phyloP scores from a whole-genome alignment of 2,329 filamentous ascomycete genomes.

The Phyllosticta paracitricarpa region DNA sequence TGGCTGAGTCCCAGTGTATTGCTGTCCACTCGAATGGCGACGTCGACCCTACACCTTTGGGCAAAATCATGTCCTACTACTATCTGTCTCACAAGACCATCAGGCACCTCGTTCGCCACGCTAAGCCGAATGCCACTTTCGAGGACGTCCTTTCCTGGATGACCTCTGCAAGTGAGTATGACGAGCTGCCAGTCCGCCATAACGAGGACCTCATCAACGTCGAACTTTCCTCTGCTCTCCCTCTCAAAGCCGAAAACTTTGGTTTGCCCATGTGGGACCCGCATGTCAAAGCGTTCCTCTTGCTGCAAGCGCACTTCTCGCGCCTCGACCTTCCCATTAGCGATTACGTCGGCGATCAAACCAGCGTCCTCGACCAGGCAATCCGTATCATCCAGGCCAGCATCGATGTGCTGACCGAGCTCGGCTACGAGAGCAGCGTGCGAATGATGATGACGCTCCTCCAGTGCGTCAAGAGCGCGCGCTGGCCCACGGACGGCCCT shows the following conservation, averaged over 20 bases:
- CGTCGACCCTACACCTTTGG: constrained; percentile 79
- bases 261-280: constrained; percentile 95
- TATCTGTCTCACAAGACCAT: constrained; percentile 92
- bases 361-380: constrained; percentile 79
- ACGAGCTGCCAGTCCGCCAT: constrained; percentile 93
- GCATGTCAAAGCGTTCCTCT: constrained; percentile 88
- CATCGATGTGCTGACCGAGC: constrained; percentile 85
- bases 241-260: constrained; percentile 52
- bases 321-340: constrained; percentile 86
- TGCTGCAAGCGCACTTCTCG: constrained; percentile 91
- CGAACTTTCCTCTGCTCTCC: constrained; percentile 73
- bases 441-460: constrained; percentile 75
- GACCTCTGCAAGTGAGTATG: constrained; percentile 87
- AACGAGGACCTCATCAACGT: constrained; percentile 97
- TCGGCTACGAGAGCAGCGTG: constrained; percentile 71
- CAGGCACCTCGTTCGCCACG: constrained; percentile 67
- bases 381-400: constrained; percentile 95
- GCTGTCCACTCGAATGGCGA: constrained; percentile 76
- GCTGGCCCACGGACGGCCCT: constrained; percentile 78
- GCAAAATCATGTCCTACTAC: constrained; percentile 99
- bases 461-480: constrained; percentile 83
- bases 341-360: constrained; percentile 94
- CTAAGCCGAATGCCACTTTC: constrained; percentile 66
- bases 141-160: constrained; percentile 84
- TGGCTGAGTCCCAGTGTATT: constrained; percentile 77